Evolutionary conservation across 257 asterid genomes (phyloP), one percentile per base, ranked within the genome.

Genomic region (Petunia secreta): DNA sequence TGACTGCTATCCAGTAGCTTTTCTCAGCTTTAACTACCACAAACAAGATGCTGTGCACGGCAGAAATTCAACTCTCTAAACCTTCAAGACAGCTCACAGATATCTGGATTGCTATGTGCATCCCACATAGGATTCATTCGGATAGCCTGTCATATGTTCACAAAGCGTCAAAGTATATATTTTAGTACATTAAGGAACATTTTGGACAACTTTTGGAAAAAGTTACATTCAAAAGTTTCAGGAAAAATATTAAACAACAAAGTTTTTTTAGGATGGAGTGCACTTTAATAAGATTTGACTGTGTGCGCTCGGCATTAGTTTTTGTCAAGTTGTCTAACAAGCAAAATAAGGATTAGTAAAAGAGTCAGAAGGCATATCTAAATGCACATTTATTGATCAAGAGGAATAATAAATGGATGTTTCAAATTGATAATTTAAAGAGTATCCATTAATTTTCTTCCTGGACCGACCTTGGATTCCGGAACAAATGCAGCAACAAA

Each of bases 401-500:
- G 25, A 46, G 57, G 40, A 15, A 46, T 11, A 11, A 34, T 50
- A 50, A 11, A 34, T 48, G 60, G 77, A 71, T 48, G 46, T 48
- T 11, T 69, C 52, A 71, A 48, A 16, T 10, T 71, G 7, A 50
- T 10, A 34, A 48, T 48, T 52, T 11, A 10, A 34, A 25, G 34
- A 71, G 44, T 2, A 71, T 48, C 60, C 46, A 34, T 10, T 13
- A 73, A 44, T 65, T 13, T 40, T 57, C 58, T 69, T 69, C 41
- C 40, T 44, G 82, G 74, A 75, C 52, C 6, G 81, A 96, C 99
- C 99, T 96, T 96, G 2, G 99, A 90, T 67, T 94, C 99, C 3
- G 99, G 96, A 88, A 92, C 93, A 85, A 91, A 96, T 68, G 87
- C 91, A 36, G 99, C 98, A 80, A 92, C 96, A 80, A 87, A 86